Evolutionary conservation across 306 rosid genomes (phyloP).

Genomic region (Rubus idaeus): DNA sequence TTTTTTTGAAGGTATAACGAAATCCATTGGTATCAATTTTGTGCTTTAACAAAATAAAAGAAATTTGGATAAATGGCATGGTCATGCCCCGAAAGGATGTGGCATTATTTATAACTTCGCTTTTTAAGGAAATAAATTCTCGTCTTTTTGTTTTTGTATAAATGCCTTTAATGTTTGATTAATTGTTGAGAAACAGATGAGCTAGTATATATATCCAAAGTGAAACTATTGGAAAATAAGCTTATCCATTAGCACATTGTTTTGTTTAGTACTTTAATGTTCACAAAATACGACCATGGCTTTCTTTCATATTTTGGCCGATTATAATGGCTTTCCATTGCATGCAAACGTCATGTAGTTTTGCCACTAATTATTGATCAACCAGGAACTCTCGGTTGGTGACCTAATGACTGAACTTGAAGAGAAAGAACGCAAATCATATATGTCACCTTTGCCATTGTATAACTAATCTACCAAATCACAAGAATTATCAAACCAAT

Average conservation of each 20-base stretch:
- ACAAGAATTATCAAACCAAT: constrained; percentile 6
- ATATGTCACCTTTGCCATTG: constrained; percentile 8
- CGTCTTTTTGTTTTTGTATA: not conserved
- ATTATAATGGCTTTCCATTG: not conserved
- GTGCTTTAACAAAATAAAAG: not conserved
- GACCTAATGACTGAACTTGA: constrained; percentile 27
- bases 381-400: constrained; percentile 33
- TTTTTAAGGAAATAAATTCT: too few species aligned
- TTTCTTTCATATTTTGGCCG: not conserved
- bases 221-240: not conserved
- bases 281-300: not conserved
- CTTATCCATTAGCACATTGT: not conserved
- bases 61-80: too few species aligned
- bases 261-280: not conserved
- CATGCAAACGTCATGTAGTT: not conserved
- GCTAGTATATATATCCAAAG: not conserved
- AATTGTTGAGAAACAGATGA: not conserved
- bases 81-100: too few species aligned
- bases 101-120: too few species aligned
- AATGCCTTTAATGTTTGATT: not conserved
- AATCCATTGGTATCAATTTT: not conserved
- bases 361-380: constrained; percentile 29
- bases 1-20: too few species aligned
- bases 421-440: constrained; percentile 4
- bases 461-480: constrained; percentile 29